Conservation (phyloP, 2,329 filamentous ascomycete species). For the Chlorencoelia australis region DNA sequence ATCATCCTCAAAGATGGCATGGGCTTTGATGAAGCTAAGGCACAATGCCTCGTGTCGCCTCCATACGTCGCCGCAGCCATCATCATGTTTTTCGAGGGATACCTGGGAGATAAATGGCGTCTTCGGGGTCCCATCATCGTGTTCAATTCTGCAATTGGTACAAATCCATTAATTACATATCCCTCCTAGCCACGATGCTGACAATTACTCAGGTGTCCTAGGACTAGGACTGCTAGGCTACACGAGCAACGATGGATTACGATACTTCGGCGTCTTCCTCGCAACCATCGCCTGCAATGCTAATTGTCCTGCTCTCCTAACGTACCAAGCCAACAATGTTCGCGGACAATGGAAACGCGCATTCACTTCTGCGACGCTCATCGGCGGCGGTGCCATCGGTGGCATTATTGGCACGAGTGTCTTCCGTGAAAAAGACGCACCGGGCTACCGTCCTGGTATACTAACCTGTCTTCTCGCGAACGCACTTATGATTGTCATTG, state of each 20-base stretch:
- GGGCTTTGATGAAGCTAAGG: constrained; percentile 39
- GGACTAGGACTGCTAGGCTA: constrained; percentile 34
- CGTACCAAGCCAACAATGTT: constrained; percentile 72
- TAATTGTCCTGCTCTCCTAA: constrained; percentile 65
- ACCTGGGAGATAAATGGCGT: constrained; percentile 44
- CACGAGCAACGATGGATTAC: constrained; percentile 37
- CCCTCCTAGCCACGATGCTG: background rate
- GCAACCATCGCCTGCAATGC: constrained; percentile 47
- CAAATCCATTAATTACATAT: constrained; percentile 18
- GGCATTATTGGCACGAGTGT: constrained; percentile 68
- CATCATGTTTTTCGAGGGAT: constrained; percentile 36
- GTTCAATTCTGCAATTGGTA: constrained; percentile 34
- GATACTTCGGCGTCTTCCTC: constrained; percentile 46
- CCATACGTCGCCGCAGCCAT: constrained; percentile 39
- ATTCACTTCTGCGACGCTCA: constrained; percentile 64
- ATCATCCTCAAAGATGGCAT: constrained; percentile 54
- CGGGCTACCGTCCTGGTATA: constrained; percentile 35
- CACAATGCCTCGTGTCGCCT: constrained; percentile 46
- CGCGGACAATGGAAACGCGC: constrained; percentile 84
- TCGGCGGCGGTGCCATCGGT: constrained; percentile 68
- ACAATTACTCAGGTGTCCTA: constrained; percentile 20
- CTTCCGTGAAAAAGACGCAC: constrained; percentile 49
- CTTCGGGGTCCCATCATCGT: constrained; percentile 17
- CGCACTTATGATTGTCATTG: constrained; percentile 22
- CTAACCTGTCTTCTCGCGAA: constrained; percentile 14